phyloP scores from a whole-genome alignment of 2,329 filamentous ascomycete species.

The Colletotrichum siamense region DNA sequence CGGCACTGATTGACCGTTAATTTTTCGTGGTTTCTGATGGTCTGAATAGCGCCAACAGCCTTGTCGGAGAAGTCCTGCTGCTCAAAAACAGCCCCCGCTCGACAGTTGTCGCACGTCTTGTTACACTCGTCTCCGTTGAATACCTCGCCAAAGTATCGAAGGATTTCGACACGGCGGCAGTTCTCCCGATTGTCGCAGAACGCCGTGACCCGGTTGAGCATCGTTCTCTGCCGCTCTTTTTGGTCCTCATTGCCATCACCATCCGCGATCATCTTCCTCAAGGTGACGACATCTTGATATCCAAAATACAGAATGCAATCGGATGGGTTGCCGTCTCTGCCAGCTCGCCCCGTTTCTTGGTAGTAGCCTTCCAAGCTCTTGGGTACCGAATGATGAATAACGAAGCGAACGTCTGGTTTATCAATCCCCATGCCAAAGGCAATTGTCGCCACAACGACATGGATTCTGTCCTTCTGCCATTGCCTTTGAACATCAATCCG shows the following conservation, averaged over 20 bases:
- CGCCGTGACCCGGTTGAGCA: constrained; percentile 84
- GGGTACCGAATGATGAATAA: constrained; percentile 90
- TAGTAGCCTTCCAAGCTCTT: constrained; percentile 98
- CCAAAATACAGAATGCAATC: constrained; percentile 91
- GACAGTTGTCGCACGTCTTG: constrained; percentile 88
- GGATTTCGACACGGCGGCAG: constrained; percentile 85
- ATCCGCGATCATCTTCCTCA: constrained; percentile 84
- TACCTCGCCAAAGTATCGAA: constrained; percentile 91
- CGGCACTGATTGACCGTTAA: constrained; percentile 82
- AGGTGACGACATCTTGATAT: constrained; percentile 75
- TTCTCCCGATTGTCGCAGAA: constrained; percentile 91
- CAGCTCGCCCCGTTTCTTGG: constrained; percentile 95
- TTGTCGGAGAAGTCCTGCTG: constrained; percentile 78
- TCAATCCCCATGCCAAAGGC: constrained; percentile 99
- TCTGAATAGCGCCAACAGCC: constrained; percentile 72
- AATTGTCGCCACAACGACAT: constrained; percentile 97
- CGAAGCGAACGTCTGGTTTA: constrained; percentile 94
- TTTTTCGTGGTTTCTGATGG: constrained; percentile 66
- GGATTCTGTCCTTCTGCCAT: constrained; percentile 82
- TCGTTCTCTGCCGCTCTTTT: constrained; percentile 81
- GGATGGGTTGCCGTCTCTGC: constrained; percentile 85
- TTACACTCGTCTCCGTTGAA: constrained; percentile 77
- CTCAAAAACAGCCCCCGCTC: constrained; percentile 72
- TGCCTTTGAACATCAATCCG: constrained; percentile 75
- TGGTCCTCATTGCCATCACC: constrained; percentile 78